Conservation (phyloP, 1,139 yeast species). For the Yamadazyma oceani region DNA sequence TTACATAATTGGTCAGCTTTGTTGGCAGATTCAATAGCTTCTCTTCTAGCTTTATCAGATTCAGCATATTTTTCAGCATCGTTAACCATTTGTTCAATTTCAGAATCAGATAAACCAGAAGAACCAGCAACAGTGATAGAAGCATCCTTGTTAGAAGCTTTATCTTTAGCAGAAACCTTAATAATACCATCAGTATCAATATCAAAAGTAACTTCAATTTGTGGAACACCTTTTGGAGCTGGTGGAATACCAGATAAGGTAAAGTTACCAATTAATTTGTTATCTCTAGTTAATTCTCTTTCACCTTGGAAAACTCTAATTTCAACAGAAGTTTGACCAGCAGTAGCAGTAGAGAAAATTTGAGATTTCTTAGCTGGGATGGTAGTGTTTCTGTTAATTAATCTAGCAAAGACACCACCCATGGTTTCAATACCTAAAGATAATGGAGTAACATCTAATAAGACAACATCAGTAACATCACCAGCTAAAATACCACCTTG, state of each 20-base stretch:
- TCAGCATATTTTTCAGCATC: slow-evolving; percentile 98
- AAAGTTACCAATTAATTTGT: slow-evolving; percentile 97
- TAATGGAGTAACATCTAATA: slow-evolving; percentile 97
- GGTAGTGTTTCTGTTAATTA: slow-evolving; percentile 96
- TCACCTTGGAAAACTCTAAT: slow-evolving; percentile 99
- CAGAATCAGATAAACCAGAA: slow-evolving; percentile 93
- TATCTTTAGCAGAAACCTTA: slow-evolving; percentile 97
- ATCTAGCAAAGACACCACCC: slow-evolving; percentile 98
- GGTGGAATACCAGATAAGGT: slow-evolving; percentile 96
- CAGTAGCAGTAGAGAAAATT: slow-evolving; percentile 97
- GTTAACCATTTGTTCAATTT: slow-evolving; percentile 96
- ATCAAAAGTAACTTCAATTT: slow-evolving; percentile 96
- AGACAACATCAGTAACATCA: slow-evolving; percentile 77
- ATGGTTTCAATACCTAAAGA: slow-evolving; percentile 98
- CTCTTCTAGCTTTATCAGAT: slow-evolving; percentile 92
- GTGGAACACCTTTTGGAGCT: slow-evolving; percentile 99
- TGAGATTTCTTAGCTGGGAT: slow-evolving; percentile 97
- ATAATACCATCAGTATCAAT: slow-evolving; percentile 99
- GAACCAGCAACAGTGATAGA: slow-evolving; percentile 99
- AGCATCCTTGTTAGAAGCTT: slow-evolving; percentile 98
- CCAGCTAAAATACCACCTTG: slow-evolving; percentile 99
- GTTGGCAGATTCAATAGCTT: slow-evolving; percentile 93
- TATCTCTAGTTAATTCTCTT: slow-evolving; percentile 98
- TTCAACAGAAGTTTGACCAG: slow-evolving; percentile 98
- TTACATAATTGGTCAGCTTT: slow-evolving; percentile 95